Evolutionary conservation across 371 early-diverging fungal species (phyloP), one percentile per base, ranked within the genome.

Genomic region (Mucor irregularis): DNA sequence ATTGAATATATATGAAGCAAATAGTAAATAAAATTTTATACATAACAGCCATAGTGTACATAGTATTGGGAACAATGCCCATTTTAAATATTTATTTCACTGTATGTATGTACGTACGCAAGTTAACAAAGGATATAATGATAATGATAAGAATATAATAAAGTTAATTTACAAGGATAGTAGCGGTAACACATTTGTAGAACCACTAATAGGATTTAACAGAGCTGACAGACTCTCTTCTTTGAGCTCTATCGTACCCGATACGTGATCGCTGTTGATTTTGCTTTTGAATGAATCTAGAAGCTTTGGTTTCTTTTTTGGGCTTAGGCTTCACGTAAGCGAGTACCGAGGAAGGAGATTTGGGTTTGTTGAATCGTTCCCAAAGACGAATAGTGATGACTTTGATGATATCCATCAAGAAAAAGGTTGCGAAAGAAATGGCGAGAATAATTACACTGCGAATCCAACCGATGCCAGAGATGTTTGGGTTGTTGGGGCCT

Each of bases 331-430:
- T 48, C 37, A 10, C 58, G 54, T 26, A 62, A 39, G 46, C 46
- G 5, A 49, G 50, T 1, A 48, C 45, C 4, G 39, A 25, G 9
- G 51, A 6, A 5, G 22, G n/a, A n/a, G 53, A 35, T 9, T 42
- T 49, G 42, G 35, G 42, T 10, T 42, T 33, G 33, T 81, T 72
- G 10, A 42, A 22, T 24, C 14, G 21, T 24, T 42, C 42, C 93
- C 94, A 95, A 46, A 81, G 34, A 13, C 77, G 74, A 65, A 92
- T 84, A 11, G 90, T 75, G 34, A 81, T 58, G 2, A 93, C 93
- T 76, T 94, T 94, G 80, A 92, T 59, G n/a, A 89, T 60, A 64
- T 95, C 96, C 43, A 92, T 74, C n/a, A 94, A 47, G 61, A 92
- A 74, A 60, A 85, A 87, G 46, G 86, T 88, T 8, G 60, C 81